Base-by-base conservation (phyloP, 768 basidiomycete genomes). In the Suillus clintonianus region DNA sequence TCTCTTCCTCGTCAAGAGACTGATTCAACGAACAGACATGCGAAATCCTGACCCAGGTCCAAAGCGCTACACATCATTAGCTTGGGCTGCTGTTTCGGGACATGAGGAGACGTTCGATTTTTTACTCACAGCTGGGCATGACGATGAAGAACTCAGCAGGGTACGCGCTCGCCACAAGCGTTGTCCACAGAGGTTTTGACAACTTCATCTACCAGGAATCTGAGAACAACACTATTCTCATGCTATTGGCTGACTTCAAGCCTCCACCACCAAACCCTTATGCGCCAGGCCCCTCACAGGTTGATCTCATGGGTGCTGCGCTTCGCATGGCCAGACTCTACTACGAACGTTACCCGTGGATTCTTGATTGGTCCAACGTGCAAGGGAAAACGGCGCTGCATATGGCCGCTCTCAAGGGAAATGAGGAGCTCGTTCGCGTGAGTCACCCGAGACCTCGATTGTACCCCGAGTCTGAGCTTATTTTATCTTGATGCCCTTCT, bases 71-170 rank as follows among this genome's bases (percentile, higher is more conserved):
- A 97, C 96, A 0, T 95, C 92, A 14, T 77, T 98, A 10, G 93
- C 94, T 5, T 98, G 94, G 95, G 88, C 95, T 2, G 95, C 95
- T 24, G 85, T 91, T 0, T 85, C 93, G 43, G 94, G 92, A 0
- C 88, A 93, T 65, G 90, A 96, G 71, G 95, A 97, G 72, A 95
- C 93, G 2, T 98, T 97, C 68, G 95, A 97, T 71, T 97, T 90
- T 77, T 81, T 98, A 61, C 80, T 97, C 59, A 85, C 82, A 66
- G 87, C 85, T 24, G 94, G 94, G 37, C 96, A 97, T 74, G 96
- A 98, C 74, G 95, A 98, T 72, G 89, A 92, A 62, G 96, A 98
- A 76, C 80, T 95, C 64, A 95, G 91, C 78, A 87, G 87, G 83
- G 96, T 95, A 72, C 70, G 89, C 81, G 51, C 64, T 42, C 53